A percentile compares a stretch with the other conserved stretches of the same genome.
Conservation (phyloP, 306 rosid species). For the Corylus heterophylla region DNA sequence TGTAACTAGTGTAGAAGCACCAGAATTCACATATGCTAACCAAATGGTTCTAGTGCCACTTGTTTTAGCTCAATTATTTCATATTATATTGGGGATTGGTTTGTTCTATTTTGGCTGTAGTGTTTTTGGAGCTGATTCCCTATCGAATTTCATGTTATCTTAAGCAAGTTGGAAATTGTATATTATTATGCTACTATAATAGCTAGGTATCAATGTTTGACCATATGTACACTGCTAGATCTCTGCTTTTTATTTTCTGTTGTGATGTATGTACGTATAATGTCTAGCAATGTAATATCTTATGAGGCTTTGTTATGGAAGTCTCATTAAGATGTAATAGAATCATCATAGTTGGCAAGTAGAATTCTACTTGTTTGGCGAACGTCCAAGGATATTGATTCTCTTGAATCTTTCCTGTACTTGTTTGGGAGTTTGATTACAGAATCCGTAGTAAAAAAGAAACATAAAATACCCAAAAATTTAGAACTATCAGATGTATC, state of each 20-base stretch:
- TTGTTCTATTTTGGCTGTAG: not conserved
- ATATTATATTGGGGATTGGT: not conserved
- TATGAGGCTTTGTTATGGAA: not conserved
- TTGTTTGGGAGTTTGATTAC: not conserved
- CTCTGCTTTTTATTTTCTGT: not conserved
- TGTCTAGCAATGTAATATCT: not conserved
- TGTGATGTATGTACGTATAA: not conserved
- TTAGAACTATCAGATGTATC: not conserved
- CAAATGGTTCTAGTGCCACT: constrained; percentile 15
- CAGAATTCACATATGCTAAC: constrained; percentile 4
- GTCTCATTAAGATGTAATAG: not conserved
- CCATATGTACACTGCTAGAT: not conserved
- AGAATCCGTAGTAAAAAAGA: not conserved
- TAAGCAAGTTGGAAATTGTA: not conserved
- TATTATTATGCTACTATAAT: not conserved
- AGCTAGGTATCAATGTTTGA: not conserved
- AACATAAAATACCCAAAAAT: not conserved
- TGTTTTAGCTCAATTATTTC: constrained; percentile 9
- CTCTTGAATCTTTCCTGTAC: not conserved
- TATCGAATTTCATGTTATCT: constrained; percentile 3
- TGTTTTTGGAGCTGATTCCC: constrained; percentile 9
- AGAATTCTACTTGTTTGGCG: not conserved
- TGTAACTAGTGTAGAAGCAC: not conserved
- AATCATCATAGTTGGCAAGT: not conserved
- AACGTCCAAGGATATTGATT: not conserved